phyloP scores from a whole-genome alignment of 441 rosid species.

The Eugenia klotzschiana region DNA sequence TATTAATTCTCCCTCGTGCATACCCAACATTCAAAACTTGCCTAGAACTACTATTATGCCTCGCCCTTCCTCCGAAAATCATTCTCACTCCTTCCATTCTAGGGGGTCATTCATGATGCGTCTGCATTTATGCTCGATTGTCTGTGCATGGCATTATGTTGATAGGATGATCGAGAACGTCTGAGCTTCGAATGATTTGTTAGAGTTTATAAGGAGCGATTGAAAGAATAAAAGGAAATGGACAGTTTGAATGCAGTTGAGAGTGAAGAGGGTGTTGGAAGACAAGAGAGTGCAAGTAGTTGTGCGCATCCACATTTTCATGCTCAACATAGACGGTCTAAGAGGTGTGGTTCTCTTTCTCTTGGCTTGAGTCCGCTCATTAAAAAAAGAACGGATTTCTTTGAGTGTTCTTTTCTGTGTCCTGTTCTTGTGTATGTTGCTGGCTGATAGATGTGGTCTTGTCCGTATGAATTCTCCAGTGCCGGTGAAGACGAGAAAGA shows the following conservation, averaged over 20 bases:
- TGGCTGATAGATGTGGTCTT: neutral
- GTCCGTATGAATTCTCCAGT: neutral
- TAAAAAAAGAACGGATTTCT: no score
- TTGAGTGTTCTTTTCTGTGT: neutral
- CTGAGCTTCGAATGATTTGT: constrained; percentile 5
- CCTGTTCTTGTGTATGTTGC: neutral
- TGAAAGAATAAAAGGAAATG: constrained; percentile 22
- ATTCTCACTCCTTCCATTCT: neutral
- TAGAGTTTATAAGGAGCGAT: neutral
- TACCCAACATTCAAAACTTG: neutral
- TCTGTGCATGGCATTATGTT: neutral
- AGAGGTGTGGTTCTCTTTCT: constrained; percentile 27
- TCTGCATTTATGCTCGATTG: neutral
- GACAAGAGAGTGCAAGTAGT: constrained; percentile 19
- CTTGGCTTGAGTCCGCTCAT: neutral
- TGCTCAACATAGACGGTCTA: constrained; percentile 56
- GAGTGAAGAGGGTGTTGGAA: constrained; percentile 6
- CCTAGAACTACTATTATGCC: neutral
- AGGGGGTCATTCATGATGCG: neutral
- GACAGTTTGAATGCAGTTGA: constrained; percentile 16
- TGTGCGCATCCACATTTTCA: constrained; percentile 9
- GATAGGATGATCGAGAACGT: constrained; percentile 1
- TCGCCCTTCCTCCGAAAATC: neutral
- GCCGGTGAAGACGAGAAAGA: neutral
- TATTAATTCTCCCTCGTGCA: neutral